Evolutionary conservation across 768 basidiomycete species (phyloP).

Genomic region (Lactarius psammicola): DNA sequence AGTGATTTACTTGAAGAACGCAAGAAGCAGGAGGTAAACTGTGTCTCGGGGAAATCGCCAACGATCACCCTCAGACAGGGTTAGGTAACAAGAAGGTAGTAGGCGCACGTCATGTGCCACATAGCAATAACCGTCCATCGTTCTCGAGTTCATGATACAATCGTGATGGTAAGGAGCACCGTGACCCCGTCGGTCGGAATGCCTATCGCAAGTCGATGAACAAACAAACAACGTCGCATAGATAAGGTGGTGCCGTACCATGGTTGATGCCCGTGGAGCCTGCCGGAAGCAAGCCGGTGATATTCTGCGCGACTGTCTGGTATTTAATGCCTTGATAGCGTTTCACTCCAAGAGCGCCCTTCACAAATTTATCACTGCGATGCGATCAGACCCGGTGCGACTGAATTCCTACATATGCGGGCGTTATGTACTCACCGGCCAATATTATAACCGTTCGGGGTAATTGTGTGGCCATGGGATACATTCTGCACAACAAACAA

Average conservation of each 20-base stretch:
- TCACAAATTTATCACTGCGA: slow-evolving; percentile 20
- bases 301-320: slow-evolving; percentile 42
- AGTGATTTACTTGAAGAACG: not conserved
- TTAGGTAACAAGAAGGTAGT: not conserved
- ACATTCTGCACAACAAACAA: slow-evolving; percentile 22
- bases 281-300: slow-evolving; percentile 54
- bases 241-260: slow-evolving; percentile 36
- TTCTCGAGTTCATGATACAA: slow-evolving; percentile 2
- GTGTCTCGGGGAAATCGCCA: no score
- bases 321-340: slow-evolving; percentile 38
- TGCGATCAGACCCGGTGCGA: not conserved
- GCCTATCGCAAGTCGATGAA: slow-evolving; percentile 6
- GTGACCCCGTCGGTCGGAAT: slow-evolving; percentile 23
- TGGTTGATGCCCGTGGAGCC: slow-evolving; percentile 54
- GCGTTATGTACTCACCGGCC: slow-evolving; percentile 33
- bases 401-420: not conserved
- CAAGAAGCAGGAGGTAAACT: not conserved
- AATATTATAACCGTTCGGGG: slow-evolving; percentile 35
- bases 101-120: not conserved
- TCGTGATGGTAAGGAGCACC: slow-evolving; percentile 23
- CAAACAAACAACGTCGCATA: not conserved
- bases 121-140: not conserved
- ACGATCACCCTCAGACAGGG: no score
- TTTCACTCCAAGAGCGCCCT: slow-evolving; percentile 7
- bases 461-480: slow-evolving; percentile 32